Evolutionary conservation across 2,329 filamentous ascomycete species (phyloP).

Genomic region (Herpotrichia juniperi): DNA sequence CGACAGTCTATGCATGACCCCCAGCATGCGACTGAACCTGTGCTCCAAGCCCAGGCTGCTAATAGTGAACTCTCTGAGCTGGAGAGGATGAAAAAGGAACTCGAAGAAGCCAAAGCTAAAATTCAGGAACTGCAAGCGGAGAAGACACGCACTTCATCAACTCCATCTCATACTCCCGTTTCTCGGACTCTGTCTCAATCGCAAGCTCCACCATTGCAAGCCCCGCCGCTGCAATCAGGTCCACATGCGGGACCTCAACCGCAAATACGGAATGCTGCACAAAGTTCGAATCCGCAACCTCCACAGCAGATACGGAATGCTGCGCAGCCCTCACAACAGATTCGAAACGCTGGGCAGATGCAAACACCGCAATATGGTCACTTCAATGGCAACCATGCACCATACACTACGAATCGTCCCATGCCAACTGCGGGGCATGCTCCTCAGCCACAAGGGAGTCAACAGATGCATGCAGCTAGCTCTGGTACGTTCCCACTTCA

Average conservation of each 20-base stretch:
- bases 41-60: constrained; percentile 22
- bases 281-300: constrained; percentile 24
- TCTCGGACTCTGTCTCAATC: constrained; percentile 20
- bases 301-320: constrained; percentile 11
- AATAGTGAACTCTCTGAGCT: constrained; percentile 34
- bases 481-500: constrained; percentile 7
- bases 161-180: constrained; percentile 30
- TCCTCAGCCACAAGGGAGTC: constrained; percentile 25
- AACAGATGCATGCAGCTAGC: constrained; percentile 20
- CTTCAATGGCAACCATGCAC: constrained; percentile 23
- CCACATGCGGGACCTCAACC: constrained; percentile 15
- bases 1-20: constrained; percentile 16
- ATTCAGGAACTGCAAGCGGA: constrained; percentile 41
- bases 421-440: constrained; percentile 16
- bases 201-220: constrained; percentile 13
- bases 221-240: constrained; percentile 10
- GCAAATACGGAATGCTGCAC: constrained; percentile 14
- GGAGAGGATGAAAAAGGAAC: constrained; percentile 41
- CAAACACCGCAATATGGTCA: constrained; percentile 30
- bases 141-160: constrained; percentile 32
- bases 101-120: constrained; percentile 44
- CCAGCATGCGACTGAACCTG: constrained; percentile 16
- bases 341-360: constrained; percentile 10
- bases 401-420: constrained; percentile 31
- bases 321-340: constrained; percentile 14